These are phyloP conservation scores for Raphanus raphanistrum DNA, from an alignment of 345 rosid species.

Conservation along the genomic window DNA sequence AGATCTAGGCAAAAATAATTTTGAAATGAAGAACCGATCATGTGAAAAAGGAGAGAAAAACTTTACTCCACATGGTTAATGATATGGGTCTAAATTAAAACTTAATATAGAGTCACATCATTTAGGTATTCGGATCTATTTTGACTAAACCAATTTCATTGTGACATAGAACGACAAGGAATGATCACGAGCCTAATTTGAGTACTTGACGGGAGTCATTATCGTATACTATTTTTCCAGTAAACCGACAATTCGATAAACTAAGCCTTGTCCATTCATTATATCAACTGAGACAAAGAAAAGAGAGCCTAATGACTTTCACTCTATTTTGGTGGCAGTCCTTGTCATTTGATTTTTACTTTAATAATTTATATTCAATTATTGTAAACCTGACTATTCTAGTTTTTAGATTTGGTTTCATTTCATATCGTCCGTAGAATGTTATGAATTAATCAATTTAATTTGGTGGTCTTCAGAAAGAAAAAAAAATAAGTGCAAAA, in stretches of 20 bases:
- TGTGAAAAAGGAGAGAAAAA: not conserved
- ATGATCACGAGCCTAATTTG: conserved; percentile 18
- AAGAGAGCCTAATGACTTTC: conserved; percentile 22
- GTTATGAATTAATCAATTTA: not conserved
- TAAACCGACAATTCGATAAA: conserved; percentile 8
- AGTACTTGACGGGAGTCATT: conserved; percentile 11
- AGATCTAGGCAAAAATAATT: not conserved
- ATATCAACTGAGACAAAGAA: conserved; percentile 6
- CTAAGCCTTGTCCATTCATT: conserved; percentile 19
- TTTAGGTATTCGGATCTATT: conserved; percentile 26
- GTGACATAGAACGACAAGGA: conserved; percentile 2
- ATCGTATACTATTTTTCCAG: conserved; percentile 5
- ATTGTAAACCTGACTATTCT: not conserved
- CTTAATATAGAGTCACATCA: not conserved
- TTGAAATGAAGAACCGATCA: not conserved
- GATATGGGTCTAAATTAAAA: not conserved
- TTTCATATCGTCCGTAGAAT: not conserved
- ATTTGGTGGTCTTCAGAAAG: not conserved
- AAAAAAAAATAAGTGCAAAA: not conserved
- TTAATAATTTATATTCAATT: conserved; percentile 11
- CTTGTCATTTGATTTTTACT: conserved; percentile 12
- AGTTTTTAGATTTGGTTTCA: not conserved
- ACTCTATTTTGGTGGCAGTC: conserved; percentile 33
- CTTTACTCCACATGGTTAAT: not conserved
- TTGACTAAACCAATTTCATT: conserved; percentile 7